Base-by-base conservation (phyloP, 768 basidiomycete genomes). In the Psilocybe subaeruginosa region DNA sequence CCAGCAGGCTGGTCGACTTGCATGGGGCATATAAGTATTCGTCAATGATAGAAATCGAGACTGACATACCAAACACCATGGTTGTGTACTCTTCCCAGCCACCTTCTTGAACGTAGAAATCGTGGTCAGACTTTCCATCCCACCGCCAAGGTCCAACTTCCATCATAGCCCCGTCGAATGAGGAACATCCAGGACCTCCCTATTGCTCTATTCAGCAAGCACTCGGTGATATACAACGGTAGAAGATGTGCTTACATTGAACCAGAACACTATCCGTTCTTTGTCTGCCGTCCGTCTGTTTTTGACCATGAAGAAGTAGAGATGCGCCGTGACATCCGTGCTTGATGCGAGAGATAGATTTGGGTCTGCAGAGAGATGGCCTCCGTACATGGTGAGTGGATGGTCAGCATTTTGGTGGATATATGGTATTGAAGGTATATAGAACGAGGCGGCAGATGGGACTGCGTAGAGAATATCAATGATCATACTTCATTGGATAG, bases 41-140 rank as follows among this genome's bases (percentile, higher is more conserved):
- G 62, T 43, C 14, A 46, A 43, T 33, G 16, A 23, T 53, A 60
- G 37, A 54, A 11, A 47, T 48, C 8, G n/a, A 50, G 31, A 41
- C 58, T 11, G n/a, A 77, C 92, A 70, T 67, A 98, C 97, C 77
- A 68, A 91, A 98, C 59, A 99, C 88, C 78, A 99, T 87, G 35
- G 92, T 95, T 23, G 92, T 89, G 72, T 97, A 98, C 72, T 99
- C 97, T 70, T 99, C 95, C 97, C 97, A 99, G 8, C 95, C 95
- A 29, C 95, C 95, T 64, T 94, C 89, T 8, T 85, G 78, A 17
- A 86, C 82, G 67, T 84, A 85, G 63, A 96, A 83, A 3, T 89
- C 84, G 58, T 91, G 88, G 14, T 86, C 55, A 12, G 69, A 69
- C 60, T 72, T 70, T 2, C 86, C 83, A 68, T 93, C 90, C 74